Evolutionary conservation across 1,284 basidiomycete species (phyloP).

Genomic region (Volvariella volvacea): DNA sequence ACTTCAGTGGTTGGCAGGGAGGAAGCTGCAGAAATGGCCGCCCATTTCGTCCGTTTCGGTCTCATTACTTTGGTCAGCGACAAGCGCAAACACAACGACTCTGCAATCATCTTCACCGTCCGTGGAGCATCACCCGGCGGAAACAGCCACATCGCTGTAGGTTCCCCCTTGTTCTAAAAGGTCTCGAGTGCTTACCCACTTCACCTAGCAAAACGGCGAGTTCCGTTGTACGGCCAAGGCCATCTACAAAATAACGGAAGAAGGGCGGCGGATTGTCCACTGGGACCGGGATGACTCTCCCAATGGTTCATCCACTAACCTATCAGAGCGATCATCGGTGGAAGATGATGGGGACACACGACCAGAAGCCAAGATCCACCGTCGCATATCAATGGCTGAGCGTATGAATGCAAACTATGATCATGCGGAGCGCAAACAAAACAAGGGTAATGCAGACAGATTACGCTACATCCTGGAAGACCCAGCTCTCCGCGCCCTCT

Average conservation of each 20-base stretch:
- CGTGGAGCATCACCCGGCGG: slow-evolving; percentile 71
- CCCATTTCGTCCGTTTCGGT: slow-evolving; percentile 95
- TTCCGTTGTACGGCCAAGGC: slow-evolving; percentile 94
- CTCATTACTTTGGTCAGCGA: slow-evolving; percentile 84
- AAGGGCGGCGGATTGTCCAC: slow-evolving; percentile 78
- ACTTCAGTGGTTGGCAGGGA: slow-evolving; percentile 94
- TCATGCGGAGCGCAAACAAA: slow-evolving; percentile 48
- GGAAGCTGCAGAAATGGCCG: slow-evolving; percentile 95
- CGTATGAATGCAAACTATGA: slow-evolving; percentile 59
- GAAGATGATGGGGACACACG: slow-evolving; percentile 19
- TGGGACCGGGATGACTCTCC: slow-evolving; percentile 70
- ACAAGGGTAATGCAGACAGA: slow-evolving; percentile 89
- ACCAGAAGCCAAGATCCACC: slow-evolving; percentile 62
- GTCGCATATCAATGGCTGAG: slow-evolving; percentile 74
- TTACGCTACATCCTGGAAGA: slow-evolving; percentile 92
- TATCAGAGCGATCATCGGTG: slow-evolving; percentile 43
- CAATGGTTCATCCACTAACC: slow-evolving; percentile 56
- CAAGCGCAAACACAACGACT: slow-evolving; percentile 83
- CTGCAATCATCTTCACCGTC: slow-evolving; percentile 84
- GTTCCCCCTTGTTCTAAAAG: slow-evolving; percentile 24
- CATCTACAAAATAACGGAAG: slow-evolving; percentile 90
- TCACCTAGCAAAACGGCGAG: slow-evolving; percentile 75
- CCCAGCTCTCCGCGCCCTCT: slow-evolving; percentile 81
- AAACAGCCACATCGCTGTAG: slow-evolving; percentile 66
- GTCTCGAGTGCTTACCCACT: slow-evolving; percentile 11